These are phyloP conservation scores for Annona squamosa DNA, from an alignment of 164 flowering plant genomes.

Conservation along the genomic window DNA sequence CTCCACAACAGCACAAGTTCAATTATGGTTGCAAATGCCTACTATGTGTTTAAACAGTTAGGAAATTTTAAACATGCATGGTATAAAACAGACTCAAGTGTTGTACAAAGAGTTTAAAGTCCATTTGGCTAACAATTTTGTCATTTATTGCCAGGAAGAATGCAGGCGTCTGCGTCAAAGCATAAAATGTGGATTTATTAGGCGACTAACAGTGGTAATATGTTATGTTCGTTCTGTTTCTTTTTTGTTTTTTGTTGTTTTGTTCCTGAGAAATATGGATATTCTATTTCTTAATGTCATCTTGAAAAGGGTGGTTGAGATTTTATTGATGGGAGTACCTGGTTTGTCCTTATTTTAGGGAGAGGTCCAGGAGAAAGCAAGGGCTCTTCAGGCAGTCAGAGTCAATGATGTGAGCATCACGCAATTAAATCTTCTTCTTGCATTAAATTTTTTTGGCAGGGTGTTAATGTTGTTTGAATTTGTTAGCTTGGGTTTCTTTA, in stretches of 20 bases:
- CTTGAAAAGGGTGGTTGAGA: neutral
- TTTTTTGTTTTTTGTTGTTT: no score
- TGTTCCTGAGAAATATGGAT: neutral
- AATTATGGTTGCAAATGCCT: neutral
- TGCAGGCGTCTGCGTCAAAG: conserved; percentile 92
- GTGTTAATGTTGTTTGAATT: neutral
- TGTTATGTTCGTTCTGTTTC: neutral
- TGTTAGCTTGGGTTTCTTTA: no score
- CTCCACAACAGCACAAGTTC: neutral
- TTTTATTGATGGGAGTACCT: neutral
- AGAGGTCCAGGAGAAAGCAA: conserved; percentile 78
- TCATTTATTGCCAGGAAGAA: conserved; percentile 54
- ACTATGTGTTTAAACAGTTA: neutral
- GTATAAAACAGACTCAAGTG: no score
- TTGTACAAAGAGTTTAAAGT: neutral
- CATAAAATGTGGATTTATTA: conserved; percentile 89
- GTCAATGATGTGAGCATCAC: conserved; percentile 78
- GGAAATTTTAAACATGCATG: no score
- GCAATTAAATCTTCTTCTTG: neutral
- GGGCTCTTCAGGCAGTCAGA: conserved; percentile 67
- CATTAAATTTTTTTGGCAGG: neutral
- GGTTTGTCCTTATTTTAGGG: conserved; percentile 46
- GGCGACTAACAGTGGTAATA: conserved; percentile 80
- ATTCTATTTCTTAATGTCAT: neutral
- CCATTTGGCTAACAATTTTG: neutral